These are phyloP conservation scores for Phytopythium kandeliae DNA, from an alignment of 352 stramenopile genomes.

Conservation along the genomic window DNA sequence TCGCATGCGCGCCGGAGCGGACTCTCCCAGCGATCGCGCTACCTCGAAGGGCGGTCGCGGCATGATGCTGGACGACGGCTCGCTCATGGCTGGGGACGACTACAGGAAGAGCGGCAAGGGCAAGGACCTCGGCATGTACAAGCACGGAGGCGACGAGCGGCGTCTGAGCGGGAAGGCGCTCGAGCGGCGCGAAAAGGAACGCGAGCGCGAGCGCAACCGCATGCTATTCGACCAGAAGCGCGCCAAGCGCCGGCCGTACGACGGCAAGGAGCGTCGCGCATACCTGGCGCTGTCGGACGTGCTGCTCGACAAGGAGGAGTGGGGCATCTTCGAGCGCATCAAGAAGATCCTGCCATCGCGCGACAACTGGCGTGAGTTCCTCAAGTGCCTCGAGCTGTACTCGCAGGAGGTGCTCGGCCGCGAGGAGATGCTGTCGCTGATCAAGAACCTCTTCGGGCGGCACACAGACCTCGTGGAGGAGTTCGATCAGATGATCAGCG, in stretches of 20 bases:
- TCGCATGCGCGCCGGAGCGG: constrained; percentile 32
- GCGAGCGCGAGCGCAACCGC: constrained; percentile 72
- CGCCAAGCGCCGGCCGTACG: constrained; percentile 54
- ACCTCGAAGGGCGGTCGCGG: constrained; percentile 39
- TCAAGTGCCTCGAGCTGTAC: constrained; percentile 98
- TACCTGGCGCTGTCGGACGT: constrained; percentile 72
- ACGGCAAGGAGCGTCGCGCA: constrained; percentile 69
- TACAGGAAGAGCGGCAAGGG: constrained; percentile 33
- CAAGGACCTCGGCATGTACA: constrained; percentile 35
- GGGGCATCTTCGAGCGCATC: constrained; percentile 94
- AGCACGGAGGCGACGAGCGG: constrained; percentile 46
- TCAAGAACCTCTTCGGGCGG: constrained; percentile 86
- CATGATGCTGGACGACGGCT: constrained; percentile 36
- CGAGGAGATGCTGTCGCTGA: constrained; percentile 83
- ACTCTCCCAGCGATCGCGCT: constrained; percentile 25
- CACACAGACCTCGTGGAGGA: constrained; percentile 82
- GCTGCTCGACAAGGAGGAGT: constrained; percentile 82
- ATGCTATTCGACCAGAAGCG: constrained; percentile 69
- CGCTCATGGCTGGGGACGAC: constrained; percentile 24
- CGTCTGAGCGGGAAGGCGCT: constrained; percentile 45
- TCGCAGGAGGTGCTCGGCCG: constrained; percentile 95
- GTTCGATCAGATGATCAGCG: constrained; percentile 67
- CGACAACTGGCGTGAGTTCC: constrained; percentile 96
- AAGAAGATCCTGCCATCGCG: constrained; percentile 90
- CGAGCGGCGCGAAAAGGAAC: constrained; percentile 73